Percentiles rank a stretch among this genome's conserved stretches.
phyloP scores from a whole-genome alignment of 805 yeast genomes.

The Cyberlindnera meyerae region DNA sequence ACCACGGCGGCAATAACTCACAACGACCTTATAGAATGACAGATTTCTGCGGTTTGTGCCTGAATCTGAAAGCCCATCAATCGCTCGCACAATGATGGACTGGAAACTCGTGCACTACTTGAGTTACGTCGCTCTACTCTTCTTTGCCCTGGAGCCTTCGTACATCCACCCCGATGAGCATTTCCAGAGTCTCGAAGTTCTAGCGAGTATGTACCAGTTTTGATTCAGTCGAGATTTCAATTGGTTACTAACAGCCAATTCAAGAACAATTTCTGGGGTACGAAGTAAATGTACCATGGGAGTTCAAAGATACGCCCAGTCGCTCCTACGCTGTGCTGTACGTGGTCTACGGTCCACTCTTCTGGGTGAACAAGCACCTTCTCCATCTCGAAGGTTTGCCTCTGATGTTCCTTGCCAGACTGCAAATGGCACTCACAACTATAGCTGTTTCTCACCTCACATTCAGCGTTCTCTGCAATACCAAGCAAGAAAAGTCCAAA shows the following conservation, averaged over 20 bases:
- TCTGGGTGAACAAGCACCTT: constrained; percentile 31
- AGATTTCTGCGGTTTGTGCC: too few species aligned
- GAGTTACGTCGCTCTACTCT: constrained; percentile 31
- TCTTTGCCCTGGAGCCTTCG: constrained; percentile 63
- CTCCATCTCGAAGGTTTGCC: constrained; percentile 41
- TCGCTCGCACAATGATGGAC: constrained; percentile 5
- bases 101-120: constrained; percentile 21
- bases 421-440: constrained; percentile 38
- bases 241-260: constrained; percentile 2
- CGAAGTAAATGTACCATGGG: constrained; percentile 71
- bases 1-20: too few species aligned
- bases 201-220: constrained; percentile 35
- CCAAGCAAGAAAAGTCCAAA: constrained; percentile 43
- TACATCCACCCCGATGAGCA: constrained; percentile 98
- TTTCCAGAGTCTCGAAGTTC: constrained; percentile 80
- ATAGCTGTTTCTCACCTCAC: constrained; percentile 32
- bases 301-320: constrained; percentile 56
- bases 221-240: not conserved
- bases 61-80: too few species aligned
- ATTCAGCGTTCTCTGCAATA: constrained; percentile 42
- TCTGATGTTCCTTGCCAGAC: constrained; percentile 49
- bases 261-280: constrained; percentile 34
- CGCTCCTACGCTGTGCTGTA: constrained; percentile 70
- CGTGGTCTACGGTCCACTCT: constrained; percentile 63
- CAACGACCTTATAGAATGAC: too few species aligned